Evolutionary conservation across 2,329 filamentous ascomycete genomes (phyloP).

Genomic region (Daldinia sp.): DNA sequence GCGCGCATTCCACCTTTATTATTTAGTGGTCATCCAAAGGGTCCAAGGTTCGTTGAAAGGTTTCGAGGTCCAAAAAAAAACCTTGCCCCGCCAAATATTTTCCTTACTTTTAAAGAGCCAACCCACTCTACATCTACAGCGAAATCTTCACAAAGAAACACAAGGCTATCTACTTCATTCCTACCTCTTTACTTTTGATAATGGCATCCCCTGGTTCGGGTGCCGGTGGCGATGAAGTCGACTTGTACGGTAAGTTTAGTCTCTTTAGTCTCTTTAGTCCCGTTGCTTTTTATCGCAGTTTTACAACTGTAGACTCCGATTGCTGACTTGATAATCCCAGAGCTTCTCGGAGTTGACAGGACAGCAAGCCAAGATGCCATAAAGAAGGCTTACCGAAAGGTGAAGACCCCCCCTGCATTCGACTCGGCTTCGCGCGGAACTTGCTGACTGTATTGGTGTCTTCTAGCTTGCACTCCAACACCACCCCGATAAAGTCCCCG

Average conservation of each 20-base stretch:
- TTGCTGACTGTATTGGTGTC: slow-evolving; percentile 15
- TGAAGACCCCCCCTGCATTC: slow-evolving; percentile 48
- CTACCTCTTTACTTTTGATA: slow-evolving; percentile 19
- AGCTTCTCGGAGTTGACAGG: slow-evolving; percentile 79
- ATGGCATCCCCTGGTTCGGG: slow-evolving; percentile 43
- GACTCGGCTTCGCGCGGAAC: background rate
- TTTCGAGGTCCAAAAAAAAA: background rate
- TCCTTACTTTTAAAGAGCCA: slow-evolving; percentile 30
- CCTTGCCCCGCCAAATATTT: slow-evolving; percentile 44
- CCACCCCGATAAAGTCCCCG: slow-evolving; percentile 95
- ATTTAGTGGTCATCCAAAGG: too few relatives aligned
- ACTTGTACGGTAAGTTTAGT: slow-evolving; percentile 66
- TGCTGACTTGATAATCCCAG: slow-evolving; percentile 54
- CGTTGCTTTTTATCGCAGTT: background rate
- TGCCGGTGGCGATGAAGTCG: slow-evolving; percentile 56
- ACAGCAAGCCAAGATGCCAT: slow-evolving; percentile 80
- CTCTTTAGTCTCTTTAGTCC: too few relatives aligned
- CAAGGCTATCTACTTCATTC: slow-evolving; percentile 5
- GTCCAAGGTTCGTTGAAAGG: background rate
- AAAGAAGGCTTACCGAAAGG: slow-evolving; percentile 97
- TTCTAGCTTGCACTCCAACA: slow-evolving; percentile 81
- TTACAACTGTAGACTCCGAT: background rate
- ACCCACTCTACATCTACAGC: slow-evolving; percentile 35
- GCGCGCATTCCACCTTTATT: too few relatives aligned
- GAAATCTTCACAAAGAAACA: slow-evolving; percentile 17